Percentiles rank a stretch among this genome's conserved stretches.
Evolutionary conservation across 2,329 filamentous ascomycete genomes (phyloP).

Genomic region (Aspergillus quadricinctus): DNA sequence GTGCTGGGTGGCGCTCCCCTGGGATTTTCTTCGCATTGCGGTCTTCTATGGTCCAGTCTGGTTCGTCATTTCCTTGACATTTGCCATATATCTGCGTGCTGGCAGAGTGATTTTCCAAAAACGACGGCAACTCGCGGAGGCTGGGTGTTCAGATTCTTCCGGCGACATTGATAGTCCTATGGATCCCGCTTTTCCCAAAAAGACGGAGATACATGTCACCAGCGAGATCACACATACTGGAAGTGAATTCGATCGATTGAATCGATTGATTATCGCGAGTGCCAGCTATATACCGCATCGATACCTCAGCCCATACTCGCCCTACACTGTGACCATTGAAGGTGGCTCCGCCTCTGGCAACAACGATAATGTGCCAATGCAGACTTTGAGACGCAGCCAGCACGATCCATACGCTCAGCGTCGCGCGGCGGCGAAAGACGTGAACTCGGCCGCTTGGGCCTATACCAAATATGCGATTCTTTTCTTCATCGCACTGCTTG

Average conservation of each 20-base stretch:
- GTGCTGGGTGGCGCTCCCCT: slow-evolving; percentile 70
- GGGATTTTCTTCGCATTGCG: slow-evolving; percentile 68
- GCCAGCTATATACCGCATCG: slow-evolving; percentile 4
- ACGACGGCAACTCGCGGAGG: slow-evolving; percentile 57
- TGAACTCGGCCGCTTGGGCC: slow-evolving; percentile 35
- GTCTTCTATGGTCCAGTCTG: slow-evolving; percentile 61
- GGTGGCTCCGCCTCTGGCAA: slow-evolving; percentile 13
- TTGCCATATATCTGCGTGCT: slow-evolving; percentile 38
- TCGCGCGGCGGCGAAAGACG: slow-evolving; percentile 20
- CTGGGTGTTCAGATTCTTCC: slow-evolving; percentile 47
- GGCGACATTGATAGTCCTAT: slow-evolving; percentile 44
- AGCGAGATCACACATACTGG: slow-evolving; percentile 42
- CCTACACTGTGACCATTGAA: slow-evolving; percentile 33
- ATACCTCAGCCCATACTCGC: slow-evolving; percentile 10
- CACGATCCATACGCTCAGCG: slow-evolving; percentile 10
- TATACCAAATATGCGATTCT: slow-evolving; percentile 39
- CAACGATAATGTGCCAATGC: slow-evolving; percentile 1
- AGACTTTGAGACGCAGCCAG: slow-evolving; percentile 3
- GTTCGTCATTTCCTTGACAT: slow-evolving; percentile 38
- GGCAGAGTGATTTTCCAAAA: slow-evolving; percentile 47
- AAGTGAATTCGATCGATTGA: slow-evolving; percentile 2
- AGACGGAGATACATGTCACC: slow-evolving; percentile 62
- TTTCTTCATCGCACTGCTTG: slow-evolving; percentile 38
- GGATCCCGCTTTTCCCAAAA: slow-evolving; percentile 43
- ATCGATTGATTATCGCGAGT: not conserved